These are phyloP conservation scores for Fusarium sp. DNA, from an alignment of 2,329 filamentous ascomycete species.

Conservation along the genomic window DNA sequence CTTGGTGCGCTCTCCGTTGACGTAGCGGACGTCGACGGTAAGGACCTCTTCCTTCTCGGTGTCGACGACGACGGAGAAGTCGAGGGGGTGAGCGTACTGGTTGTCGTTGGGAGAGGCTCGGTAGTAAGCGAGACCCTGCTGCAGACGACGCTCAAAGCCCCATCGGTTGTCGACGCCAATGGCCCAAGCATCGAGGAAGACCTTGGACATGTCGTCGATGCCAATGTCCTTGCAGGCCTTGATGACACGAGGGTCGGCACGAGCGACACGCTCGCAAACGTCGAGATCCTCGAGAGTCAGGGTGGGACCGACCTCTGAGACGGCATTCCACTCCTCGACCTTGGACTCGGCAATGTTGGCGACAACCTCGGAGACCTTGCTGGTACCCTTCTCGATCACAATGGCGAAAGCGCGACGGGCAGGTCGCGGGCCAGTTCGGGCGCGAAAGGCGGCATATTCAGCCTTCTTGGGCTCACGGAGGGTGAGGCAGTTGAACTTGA, in stretches of 20 bases:
- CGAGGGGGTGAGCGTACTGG: slow-evolving; percentile 68
- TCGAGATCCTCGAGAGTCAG: slow-evolving; percentile 86
- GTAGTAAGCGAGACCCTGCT: slow-evolving; percentile 87
- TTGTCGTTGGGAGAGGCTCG: slow-evolving; percentile 78
- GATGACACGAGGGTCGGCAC: slow-evolving; percentile 79
- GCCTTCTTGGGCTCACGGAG: slow-evolving; percentile 73
- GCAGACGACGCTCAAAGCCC: slow-evolving; percentile 76
- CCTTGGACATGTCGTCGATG: slow-evolving; percentile 85
- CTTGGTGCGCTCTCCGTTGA: slow-evolving; percentile 62
- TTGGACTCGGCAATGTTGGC: slow-evolving; percentile 57
- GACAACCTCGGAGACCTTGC: slow-evolving; percentile 63
- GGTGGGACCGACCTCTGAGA: slow-evolving; percentile 60
- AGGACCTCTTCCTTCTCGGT: slow-evolving; percentile 63
- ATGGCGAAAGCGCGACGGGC: slow-evolving; percentile 64
- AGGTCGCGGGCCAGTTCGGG: slow-evolving; percentile 58
- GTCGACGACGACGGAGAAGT: slow-evolving; percentile 58
- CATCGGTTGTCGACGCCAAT: slow-evolving; percentile 86
- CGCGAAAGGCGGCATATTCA: slow-evolving; percentile 71
- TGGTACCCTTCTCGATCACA: slow-evolving; percentile 55
- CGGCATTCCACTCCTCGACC: slow-evolving; percentile 60
- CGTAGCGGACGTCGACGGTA: slow-evolving; percentile 55
- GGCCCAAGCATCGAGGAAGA: slow-evolving; percentile 88
- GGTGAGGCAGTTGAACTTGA: slow-evolving; percentile 72
- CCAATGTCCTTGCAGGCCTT: slow-evolving; percentile 81
- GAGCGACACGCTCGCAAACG: slow-evolving; percentile 75